Conservation (phyloP, 2,329 filamentous ascomycete species). For the Cordyceps sp. region DNA sequence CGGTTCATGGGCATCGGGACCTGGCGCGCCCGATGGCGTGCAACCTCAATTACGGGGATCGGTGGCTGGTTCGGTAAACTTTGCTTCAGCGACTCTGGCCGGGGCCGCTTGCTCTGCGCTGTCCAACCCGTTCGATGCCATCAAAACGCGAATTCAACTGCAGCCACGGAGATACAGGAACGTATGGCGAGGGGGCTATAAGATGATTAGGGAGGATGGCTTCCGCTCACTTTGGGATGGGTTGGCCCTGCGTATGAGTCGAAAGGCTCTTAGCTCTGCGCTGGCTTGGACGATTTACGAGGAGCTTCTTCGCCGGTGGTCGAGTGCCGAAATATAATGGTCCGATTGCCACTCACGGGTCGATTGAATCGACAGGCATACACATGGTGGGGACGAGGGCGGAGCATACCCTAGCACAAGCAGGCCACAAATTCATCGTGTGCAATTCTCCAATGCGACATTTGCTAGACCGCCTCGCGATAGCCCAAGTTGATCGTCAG, state of each 20-base stretch:
- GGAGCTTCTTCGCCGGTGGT: conserved; percentile 57
- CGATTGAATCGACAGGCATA: too few species aligned
- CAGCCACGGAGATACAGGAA: conserved; percentile 73
- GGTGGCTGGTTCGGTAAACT: conserved; percentile 56
- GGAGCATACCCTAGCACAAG: too few species aligned
- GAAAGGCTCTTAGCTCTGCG: conserved; percentile 88
- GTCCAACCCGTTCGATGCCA: conserved; percentile 91
- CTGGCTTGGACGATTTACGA: conserved; percentile 96
- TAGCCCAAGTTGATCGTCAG: too few species aligned
- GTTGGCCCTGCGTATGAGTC: conserved; percentile 66
- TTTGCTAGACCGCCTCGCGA: too few species aligned
- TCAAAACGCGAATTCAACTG: conserved; percentile 89
- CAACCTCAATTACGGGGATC: conserved; percentile 12
- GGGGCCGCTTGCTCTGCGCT: conserved; percentile 71
- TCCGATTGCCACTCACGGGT: too few species aligned
- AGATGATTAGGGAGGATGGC: conserved; percentile 74
- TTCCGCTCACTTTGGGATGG: conserved; percentile 70
- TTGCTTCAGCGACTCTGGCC: conserved; percentile 64
- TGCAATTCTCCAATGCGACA: too few species aligned
- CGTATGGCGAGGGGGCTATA: conserved; percentile 56
- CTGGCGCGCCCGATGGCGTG: conserved; percentile 3
- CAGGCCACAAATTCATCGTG: too few species aligned
- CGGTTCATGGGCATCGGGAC: conserved; percentile 9
- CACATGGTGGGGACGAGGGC: too few species aligned
- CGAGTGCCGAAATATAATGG: too few species aligned